Percentiles rank a stretch among this genome's conserved stretches.
phyloP scores from a whole-genome alignment of 225 moss, liverwort and hornwort genomes.

The Sphagnum contortum region DNA sequence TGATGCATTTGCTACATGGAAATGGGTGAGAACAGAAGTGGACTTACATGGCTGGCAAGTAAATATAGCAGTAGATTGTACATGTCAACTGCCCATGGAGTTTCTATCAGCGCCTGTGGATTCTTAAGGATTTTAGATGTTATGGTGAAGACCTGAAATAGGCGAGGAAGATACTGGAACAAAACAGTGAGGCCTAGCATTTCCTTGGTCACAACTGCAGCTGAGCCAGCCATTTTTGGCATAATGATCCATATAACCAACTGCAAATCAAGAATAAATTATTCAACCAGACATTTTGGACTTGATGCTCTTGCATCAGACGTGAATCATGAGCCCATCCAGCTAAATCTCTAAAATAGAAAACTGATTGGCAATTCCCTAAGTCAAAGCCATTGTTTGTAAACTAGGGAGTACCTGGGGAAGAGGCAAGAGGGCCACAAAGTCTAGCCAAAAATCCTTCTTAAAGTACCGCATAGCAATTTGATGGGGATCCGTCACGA shows the following conservation, averaged over 20 bases:
- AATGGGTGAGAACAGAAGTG: background rate
- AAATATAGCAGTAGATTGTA: constrained; percentile 81
- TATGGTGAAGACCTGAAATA: constrained; percentile 29
- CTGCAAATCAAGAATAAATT: constrained; percentile 9
- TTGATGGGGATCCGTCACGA: constrained; percentile 26
- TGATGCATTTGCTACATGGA: no score
- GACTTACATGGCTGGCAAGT: constrained; percentile 78
- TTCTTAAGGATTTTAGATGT: constrained; percentile 47
- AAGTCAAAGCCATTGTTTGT: no score
- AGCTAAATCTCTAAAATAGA: no score
- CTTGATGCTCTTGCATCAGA: no score
- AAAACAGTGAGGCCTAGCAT: constrained; percentile 38
- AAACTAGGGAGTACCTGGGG: constrained; percentile 22
- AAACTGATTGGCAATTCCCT: no score
- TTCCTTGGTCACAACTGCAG: constrained; percentile 44
- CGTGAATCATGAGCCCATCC: no score
- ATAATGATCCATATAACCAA: constrained; percentile 47
- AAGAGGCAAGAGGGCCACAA: constrained; percentile 36
- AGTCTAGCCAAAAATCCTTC: constrained; percentile 45
- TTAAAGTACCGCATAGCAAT: constrained; percentile 32
- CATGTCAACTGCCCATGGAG: constrained; percentile 86
- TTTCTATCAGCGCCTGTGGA: constrained; percentile 73
- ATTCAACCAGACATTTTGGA: background rate
- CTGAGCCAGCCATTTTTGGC: constrained; percentile 24
- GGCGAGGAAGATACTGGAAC: constrained; percentile 39